These are phyloP conservation scores for Cladosporium sp. DNA, from an alignment of 2,329 filamentous ascomycete genomes.

Conservation along the genomic window DNA sequence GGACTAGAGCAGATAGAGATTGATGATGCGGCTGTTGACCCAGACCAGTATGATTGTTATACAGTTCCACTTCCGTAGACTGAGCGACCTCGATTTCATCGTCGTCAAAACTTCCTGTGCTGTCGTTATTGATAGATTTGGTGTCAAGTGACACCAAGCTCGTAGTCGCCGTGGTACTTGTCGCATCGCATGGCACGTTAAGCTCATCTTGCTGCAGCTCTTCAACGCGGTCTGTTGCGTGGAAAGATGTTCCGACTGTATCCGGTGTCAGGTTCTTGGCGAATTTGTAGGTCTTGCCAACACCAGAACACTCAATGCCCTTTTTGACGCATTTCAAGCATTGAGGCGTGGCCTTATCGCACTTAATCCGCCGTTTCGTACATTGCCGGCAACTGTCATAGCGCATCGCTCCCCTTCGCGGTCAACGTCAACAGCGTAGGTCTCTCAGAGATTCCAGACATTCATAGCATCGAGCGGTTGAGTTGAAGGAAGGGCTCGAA, in stretches of 20 bases:
- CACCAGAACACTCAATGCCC: slow-evolving; percentile 37
- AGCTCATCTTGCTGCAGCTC: neutral
- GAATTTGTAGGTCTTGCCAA: slow-evolving; percentile 36
- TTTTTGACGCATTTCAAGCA: slow-evolving; percentile 39
- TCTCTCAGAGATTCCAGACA: too few relatives aligned
- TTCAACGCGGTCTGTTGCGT: neutral
- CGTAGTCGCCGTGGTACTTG: neutral
- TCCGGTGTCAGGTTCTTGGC: slow-evolving; percentile 23
- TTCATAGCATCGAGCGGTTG: too few relatives aligned
- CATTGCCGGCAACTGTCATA: slow-evolving; percentile 37
- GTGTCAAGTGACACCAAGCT: neutral
- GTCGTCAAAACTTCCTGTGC: neutral
- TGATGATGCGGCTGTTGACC: too few relatives aligned
- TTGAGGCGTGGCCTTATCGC: slow-evolving; percentile 38
- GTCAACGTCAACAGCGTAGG: too few relatives aligned
- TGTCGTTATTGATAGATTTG: neutral
- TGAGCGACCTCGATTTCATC: neutral
- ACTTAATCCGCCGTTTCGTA: slow-evolving; percentile 35
- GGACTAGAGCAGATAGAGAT: too few relatives aligned
- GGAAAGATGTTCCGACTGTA: neutral
- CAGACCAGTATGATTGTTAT: too few relatives aligned
- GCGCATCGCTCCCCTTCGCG: neutral
- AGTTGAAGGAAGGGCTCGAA: too few relatives aligned
- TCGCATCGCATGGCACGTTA: neutral
- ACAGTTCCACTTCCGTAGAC: too few relatives aligned